phyloP scores from a whole-genome alignment of 768 basidiomycete species.

The Boletus rufocinnamomeus region DNA sequence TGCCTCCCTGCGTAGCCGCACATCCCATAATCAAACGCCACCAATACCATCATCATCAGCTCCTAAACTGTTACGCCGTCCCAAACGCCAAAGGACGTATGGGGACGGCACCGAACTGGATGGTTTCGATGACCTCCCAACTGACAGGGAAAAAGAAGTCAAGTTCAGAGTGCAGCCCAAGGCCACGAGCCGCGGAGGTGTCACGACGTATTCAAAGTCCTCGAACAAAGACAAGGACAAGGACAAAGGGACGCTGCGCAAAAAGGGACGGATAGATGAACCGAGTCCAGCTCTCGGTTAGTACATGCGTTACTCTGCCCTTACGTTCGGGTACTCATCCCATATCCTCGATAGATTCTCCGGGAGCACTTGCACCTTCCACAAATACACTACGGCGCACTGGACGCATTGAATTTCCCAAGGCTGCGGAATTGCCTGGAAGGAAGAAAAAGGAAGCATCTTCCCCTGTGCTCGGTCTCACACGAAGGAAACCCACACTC shows the following conservation, averaged over 20 bases:
- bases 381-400: slow-evolving; percentile 60
- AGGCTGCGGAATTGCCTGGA: slow-evolving; percentile 42
- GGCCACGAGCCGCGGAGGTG: slow-evolving; percentile 57
- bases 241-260: slow-evolving; percentile 60
- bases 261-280: slow-evolving; percentile 53
- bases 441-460: slow-evolving; percentile 56
- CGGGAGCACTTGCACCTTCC: slow-evolving; percentile 40
- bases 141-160: slow-evolving; percentile 80
- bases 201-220: slow-evolving; percentile 46
- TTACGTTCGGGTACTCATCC: slow-evolving; percentile 1
- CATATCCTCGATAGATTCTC: slow-evolving; percentile 18
- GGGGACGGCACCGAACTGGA: slow-evolving; percentile 93
- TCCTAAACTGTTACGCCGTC: slow-evolving; percentile 70
- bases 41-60: slow-evolving; percentile 46
- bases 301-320: slow-evolving; percentile 20
- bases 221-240: slow-evolving; percentile 40
- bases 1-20: slow-evolving; percentile 44
- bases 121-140: slow-evolving; percentile 82
- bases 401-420: slow-evolving; percentile 56
- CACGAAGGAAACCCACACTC: slow-evolving; percentile 78
- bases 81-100: slow-evolving; percentile 74
- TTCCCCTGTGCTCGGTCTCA: slow-evolving; percentile 47
- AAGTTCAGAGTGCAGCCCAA: slow-evolving; percentile 76
- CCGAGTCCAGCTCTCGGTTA: slow-evolving; percentile 43
- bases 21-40: slow-evolving; percentile 29